Conservation (phyloP, 176 grass and related monocot genomes). For the Guadua angustifolia region DNA sequence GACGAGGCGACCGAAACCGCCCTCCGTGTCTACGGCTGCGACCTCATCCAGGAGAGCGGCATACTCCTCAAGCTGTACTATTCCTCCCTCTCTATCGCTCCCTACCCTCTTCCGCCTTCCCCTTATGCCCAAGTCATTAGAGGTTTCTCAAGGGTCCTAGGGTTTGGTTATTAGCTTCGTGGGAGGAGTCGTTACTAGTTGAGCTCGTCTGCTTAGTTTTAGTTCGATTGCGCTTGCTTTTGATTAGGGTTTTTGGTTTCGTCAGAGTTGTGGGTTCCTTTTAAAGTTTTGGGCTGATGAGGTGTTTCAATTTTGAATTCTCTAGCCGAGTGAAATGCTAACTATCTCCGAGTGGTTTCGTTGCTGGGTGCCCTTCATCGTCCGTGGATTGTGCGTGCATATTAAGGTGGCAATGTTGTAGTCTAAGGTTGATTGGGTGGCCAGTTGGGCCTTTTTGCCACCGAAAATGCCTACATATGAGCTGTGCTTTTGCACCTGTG, state of each 20-base stretch:
- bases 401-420: background rate
- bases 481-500: background rate
- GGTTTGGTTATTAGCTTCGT: constrained; percentile 30
- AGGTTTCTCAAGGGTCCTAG: background rate
- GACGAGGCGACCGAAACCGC: constrained; percentile 76
- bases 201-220: background rate
- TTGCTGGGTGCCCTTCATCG: background rate
- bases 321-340: background rate
- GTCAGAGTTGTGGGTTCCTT: constrained; percentile 4
- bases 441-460: background rate
- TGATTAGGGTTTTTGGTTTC: background rate
- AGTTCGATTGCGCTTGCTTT: background rate
- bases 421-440: background rate
- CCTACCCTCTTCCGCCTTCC: no score
- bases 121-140: no score
- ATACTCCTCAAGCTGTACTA: constrained; percentile 86
- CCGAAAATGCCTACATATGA: background rate
- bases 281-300: no score
- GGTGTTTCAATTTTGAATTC: background rate
- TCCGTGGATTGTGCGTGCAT: background rate
- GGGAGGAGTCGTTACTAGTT: background rate
- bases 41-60: constrained; percentile 94
- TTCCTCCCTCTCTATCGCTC: background rate
- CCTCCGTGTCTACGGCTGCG: constrained; percentile 79
- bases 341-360: background rate